phyloP scores from a whole-genome alignment of 2,329 filamentous ascomycete genomes.

The Drechslerella dactyloides region DNA sequence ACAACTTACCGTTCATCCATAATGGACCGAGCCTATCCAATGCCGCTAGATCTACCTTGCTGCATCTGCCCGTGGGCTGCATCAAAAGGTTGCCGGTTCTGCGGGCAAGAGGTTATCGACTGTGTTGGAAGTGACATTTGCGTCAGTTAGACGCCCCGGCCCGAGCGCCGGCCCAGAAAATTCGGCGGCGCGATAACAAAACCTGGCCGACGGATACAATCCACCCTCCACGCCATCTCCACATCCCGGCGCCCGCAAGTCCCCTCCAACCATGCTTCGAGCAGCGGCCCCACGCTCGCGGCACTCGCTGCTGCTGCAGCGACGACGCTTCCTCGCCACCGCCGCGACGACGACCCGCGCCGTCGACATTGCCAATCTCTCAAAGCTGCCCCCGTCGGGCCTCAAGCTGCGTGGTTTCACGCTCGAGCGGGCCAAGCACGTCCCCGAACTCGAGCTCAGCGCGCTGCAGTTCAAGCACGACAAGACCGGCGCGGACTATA shows the following conservation, averaged over 20 bases:
- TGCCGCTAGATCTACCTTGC: too few species aligned
- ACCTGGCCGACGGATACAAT: too few species aligned
- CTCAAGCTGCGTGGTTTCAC: conserved; percentile 94
- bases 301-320: conserved; percentile 50
- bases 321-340: conserved; percentile 60
- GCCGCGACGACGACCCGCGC: conserved; percentile 27
- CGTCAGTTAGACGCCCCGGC: too few species aligned
- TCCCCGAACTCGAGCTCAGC: conserved; percentile 90
- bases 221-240: neutral
- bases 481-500: conserved; percentile 92
- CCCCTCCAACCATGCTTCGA: conserved; percentile 34
- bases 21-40: too few species aligned
- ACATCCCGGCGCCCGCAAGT: neutral
- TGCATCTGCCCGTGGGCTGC: too few species aligned
- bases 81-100: too few species aligned
- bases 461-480: conserved; percentile 90
- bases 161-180: too few species aligned
- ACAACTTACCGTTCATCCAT: too few species aligned
- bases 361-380: conserved; percentile 74
- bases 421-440: conserved; percentile 83
- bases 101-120: too few species aligned
- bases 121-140: too few species aligned
- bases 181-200: too few species aligned
- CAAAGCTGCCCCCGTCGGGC: conserved; percentile 77
- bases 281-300: conserved; percentile 22